Evolutionary conservation across 768 basidiomycete genomes (phyloP), one percentile per base, ranked within the genome.

Genomic region (Collybia nuda): DNA sequence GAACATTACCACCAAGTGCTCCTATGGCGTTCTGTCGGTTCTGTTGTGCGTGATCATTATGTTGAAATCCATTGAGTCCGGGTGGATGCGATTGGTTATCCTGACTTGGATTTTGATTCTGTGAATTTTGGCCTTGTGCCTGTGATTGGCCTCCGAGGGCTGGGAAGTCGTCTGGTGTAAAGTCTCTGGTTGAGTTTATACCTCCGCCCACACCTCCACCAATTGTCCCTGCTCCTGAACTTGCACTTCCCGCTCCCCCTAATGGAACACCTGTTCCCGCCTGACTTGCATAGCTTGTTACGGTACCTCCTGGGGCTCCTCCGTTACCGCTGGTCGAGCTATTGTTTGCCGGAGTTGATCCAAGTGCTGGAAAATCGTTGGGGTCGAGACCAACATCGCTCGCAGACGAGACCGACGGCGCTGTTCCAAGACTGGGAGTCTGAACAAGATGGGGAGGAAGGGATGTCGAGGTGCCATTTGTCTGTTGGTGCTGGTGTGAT

Each of bases 81-180:
- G 88, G 88, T n/a, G 87, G 88, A 65, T 84, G 88, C 28, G 72
- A 63, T 56, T 71, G 71, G 59, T 56, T 76, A 55, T 72, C 78
- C 62, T 63, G 73, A 37, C 54, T 61, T 26, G 67, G 53, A 38
- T 54, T 63, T 57, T 70, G 73, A 54, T 53, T 67, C 52, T 68
- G 69, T 21, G 64, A 53, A 44, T 62, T 73, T 55, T 71, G 72
- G 38, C 57, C 62, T 61, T 69, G 69, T 51, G 73, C 51, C 55
- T 77, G 74, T 51, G 74, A 69, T 57, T 80, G 84, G 46, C 85
- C 87, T 9, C 90, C 87, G 22, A 94, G 73, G 15, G 92, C 92
- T 44, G 92, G 92, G 65, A 94, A 93, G 71, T 94, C 92, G 57
- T 93, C 90, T 36, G 86, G 82, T n/a, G 86, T 88, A 53, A 93